phyloP scores from a whole-genome alignment of 768 basidiomycete genomes.

The Auriscalpium microsporum region DNA sequence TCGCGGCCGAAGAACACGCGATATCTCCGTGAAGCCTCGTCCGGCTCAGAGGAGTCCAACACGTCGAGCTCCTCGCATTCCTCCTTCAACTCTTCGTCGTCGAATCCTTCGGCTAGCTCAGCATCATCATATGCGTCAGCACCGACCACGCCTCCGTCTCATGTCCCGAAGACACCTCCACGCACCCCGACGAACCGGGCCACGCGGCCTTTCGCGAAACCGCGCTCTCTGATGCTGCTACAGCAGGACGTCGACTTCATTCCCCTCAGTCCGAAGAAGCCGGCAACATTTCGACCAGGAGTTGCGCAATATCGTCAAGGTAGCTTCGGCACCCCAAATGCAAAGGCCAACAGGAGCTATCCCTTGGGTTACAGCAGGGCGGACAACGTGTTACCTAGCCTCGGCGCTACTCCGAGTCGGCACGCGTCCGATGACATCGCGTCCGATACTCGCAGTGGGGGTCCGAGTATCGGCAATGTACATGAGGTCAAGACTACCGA shows the following conservation, averaged over 20 bases:
- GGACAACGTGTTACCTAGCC: background rate
- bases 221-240: conserved; percentile 55
- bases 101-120: conserved; percentile 23
- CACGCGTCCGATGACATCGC: background rate
- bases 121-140: conserved; percentile 19
- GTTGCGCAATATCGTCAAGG: conserved; percentile 18
- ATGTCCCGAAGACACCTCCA: conserved; percentile 3
- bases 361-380: background rate
- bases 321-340: conserved; percentile 8
- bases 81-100: conserved; percentile 15
- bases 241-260: conserved; percentile 64
- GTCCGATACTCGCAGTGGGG: conserved; percentile 8
- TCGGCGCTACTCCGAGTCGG: background rate
- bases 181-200: conserved; percentile 9
- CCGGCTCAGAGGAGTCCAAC: conserved; percentile 16
- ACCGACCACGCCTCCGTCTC: conserved; percentile 7
- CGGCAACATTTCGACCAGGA: conserved; percentile 24
- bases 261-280: conserved; percentile 64
- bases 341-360: conserved; percentile 4
- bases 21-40: conserved; percentile 12
- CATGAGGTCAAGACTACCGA: conserved; percentile 45
- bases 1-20: conserved; percentile 5
- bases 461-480: conserved; percentile 11
- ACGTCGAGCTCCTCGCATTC: conserved; percentile 10
- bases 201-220: conserved; percentile 22